These are phyloP conservation scores for Suillus alpinus DNA, from an alignment of 768 basidiomycete species.

Conservation along the genomic window DNA sequence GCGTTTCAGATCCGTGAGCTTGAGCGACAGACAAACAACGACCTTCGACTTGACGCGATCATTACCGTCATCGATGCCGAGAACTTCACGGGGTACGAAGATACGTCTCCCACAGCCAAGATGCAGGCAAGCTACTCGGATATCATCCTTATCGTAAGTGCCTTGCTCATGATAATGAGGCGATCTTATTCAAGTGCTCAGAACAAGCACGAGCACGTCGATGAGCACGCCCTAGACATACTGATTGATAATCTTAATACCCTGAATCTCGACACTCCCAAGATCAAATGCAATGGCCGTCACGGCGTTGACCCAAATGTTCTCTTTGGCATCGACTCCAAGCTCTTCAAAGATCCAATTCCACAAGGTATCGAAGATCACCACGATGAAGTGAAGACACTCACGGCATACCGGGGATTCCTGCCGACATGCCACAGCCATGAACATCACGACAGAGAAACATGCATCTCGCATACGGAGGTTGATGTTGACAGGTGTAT, in stretches of 20 bases:
- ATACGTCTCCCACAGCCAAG: slow-evolving; percentile 85
- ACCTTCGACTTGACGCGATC: slow-evolving; percentile 84
- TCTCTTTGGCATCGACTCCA: slow-evolving; percentile 90
- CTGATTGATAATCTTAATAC: slow-evolving; percentile 87
- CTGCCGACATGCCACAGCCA: slow-evolving; percentile 14
- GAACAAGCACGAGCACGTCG: slow-evolving; percentile 90
- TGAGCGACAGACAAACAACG: slow-evolving; percentile 71
- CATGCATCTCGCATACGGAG: slow-evolving; percentile 6
- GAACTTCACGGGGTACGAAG: slow-evolving; percentile 92
- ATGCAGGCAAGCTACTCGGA: slow-evolving; percentile 98
- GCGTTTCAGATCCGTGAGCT: slow-evolving; percentile 93
- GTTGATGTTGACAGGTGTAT: slow-evolving; percentile 32
- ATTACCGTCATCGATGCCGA: slow-evolving; percentile 89
- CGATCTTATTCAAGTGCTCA: slow-evolving; percentile 25
- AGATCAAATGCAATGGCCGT: slow-evolving; percentile 64
- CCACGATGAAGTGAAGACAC: slow-evolving; percentile 84
- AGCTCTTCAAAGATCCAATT: slow-evolving; percentile 49
- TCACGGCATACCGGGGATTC: slow-evolving; percentile 54
- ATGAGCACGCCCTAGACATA: slow-evolving; percentile 74
- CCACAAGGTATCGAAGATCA: slow-evolving; percentile 33
- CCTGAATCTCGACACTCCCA: slow-evolving; percentile 87
- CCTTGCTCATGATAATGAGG: background rate
- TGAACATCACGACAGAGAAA: slow-evolving; percentile 14
- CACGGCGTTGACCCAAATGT: slow-evolving; percentile 72
- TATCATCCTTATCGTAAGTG: slow-evolving; percentile 75